Conservation (phyloP, 208 protist genomes). For the Wallacemonas rigidus region DNA sequence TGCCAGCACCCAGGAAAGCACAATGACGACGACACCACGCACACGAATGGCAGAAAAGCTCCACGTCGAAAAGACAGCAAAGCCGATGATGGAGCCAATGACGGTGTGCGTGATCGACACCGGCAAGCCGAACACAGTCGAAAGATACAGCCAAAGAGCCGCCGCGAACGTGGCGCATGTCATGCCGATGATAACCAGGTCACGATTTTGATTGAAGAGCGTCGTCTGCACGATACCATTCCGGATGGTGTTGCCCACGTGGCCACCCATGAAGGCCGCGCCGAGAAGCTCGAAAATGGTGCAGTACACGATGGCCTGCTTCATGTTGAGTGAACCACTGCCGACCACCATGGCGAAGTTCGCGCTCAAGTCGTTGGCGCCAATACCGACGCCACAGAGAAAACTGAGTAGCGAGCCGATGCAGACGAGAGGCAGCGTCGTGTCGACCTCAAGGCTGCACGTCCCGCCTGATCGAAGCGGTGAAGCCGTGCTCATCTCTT, state of each 20-base stretch:
- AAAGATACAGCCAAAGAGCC: slow-evolving; percentile 80
- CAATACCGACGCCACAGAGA: slow-evolving; percentile 83
- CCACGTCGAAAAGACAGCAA: slow-evolving; percentile 58
- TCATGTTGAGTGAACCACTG: slow-evolving; percentile 82
- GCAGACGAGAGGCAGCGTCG: slow-evolving; percentile 77
- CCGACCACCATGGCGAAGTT: slow-evolving; percentile 90
- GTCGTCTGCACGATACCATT: slow-evolving; percentile 67
- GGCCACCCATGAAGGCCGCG: slow-evolving; percentile 82
- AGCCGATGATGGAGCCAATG: slow-evolving; percentile 76
- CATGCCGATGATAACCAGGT: slow-evolving; percentile 79
- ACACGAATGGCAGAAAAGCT: slow-evolving; percentile 57
- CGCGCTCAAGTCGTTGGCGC: slow-evolving; percentile 79
- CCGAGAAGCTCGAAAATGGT: slow-evolving; percentile 82
- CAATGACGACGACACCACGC: slow-evolving; percentile 59
- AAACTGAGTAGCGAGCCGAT: slow-evolving; percentile 76
- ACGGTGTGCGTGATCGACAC: slow-evolving; percentile 88
- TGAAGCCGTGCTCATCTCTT: slow-evolving; percentile 18
- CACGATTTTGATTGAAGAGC: slow-evolving; percentile 66
- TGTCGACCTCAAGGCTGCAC: slow-evolving; percentile 63
- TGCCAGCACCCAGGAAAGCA: slow-evolving; percentile 74
- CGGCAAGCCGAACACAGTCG: slow-evolving; percentile 75
- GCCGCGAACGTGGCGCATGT: slow-evolving; percentile 68
- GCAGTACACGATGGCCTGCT: slow-evolving; percentile 79
- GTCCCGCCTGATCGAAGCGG: slow-evolving; percentile 14
- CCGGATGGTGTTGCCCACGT: slow-evolving; percentile 76